A percentile compares a stretch with the other conserved stretches of the same genome.
Evolutionary conservation across 2,329 filamentous ascomycete species (phyloP).

Genomic region (Apiospora malaysiana): DNA sequence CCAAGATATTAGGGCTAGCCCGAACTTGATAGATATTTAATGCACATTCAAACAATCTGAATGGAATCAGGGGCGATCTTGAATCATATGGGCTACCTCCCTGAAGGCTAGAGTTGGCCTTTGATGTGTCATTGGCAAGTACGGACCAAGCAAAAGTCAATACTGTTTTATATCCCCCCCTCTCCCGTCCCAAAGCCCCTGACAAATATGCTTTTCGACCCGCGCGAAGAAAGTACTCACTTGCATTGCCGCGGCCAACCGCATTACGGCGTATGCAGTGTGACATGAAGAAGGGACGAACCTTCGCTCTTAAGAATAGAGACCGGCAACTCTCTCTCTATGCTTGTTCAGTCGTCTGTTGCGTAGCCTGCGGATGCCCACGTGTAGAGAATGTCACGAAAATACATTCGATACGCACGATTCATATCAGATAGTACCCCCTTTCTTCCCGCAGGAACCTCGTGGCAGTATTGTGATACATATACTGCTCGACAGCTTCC

Average conservation of each 20-base stretch:
- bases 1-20: neutral
- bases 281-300: neutral
- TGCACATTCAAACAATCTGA: neutral
- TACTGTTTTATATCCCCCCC: neutral
- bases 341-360: neutral
- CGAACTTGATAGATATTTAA: slow-evolving; percentile 13
- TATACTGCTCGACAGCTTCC: neutral
- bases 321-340: neutral
- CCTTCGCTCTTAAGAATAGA: neutral
- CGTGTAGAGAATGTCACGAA: neutral
- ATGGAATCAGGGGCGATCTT: neutral
- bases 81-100: neutral
- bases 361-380: neutral
- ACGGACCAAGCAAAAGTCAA: neutral
- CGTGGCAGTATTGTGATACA: neutral
- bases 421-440: neutral
- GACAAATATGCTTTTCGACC: neutral
- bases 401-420: neutral
- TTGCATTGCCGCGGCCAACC: neutral
- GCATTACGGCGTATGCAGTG: neutral
- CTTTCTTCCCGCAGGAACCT: neutral
- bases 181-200: neutral
- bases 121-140: neutral
- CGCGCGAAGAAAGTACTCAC: neutral
- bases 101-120: neutral